These are phyloP conservation scores for Priceomyces melissophilus DNA, from an alignment of 805 yeast species.

Conservation along the genomic window DNA sequence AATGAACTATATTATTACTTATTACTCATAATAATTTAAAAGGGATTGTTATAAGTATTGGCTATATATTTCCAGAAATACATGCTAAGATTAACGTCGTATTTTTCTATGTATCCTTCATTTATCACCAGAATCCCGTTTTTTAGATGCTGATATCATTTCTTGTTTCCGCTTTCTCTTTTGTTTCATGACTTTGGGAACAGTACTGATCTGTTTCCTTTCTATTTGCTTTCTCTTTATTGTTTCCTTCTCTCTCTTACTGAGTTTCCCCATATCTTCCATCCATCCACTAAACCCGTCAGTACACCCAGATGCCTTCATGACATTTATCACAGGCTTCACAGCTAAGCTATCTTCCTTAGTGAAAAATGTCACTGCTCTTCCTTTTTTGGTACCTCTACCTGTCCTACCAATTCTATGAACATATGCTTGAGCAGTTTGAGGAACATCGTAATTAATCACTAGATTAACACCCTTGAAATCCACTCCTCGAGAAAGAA, in stretches of 20 bases:
- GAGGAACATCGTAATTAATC: slow-evolving; percentile 95
- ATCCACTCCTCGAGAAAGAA: slow-evolving; percentile 93
- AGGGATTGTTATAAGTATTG: no score
- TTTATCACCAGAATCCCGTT: slow-evolving; percentile 38
- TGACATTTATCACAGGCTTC: slow-evolving; percentile 85
- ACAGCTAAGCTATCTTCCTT: slow-evolving; percentile 77
- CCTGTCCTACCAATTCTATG: slow-evolving; percentile 99
- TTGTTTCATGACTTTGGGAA: slow-evolving; percentile 62
- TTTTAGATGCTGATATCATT: slow-evolving; percentile 76
- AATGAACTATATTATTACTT: no score
- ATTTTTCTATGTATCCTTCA: neutral
- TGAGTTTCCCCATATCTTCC: slow-evolving; percentile 62
- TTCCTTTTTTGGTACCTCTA: slow-evolving; percentile 84
- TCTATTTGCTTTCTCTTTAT: slow-evolving; percentile 57
- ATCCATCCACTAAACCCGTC: slow-evolving; percentile 75
- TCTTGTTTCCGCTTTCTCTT: slow-evolving; percentile 61
- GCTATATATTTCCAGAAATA: neutral
- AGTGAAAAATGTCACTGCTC: slow-evolving; percentile 89
- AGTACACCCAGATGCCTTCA: slow-evolving; percentile 84
- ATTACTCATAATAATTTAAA: no score
- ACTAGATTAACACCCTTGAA: slow-evolving; percentile 94
- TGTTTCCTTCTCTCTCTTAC: slow-evolving; percentile 57
- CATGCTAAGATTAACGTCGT: neutral
- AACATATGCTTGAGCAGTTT: slow-evolving; percentile 88
- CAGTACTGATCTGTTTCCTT: slow-evolving; percentile 80